phyloP scores from a whole-genome alignment of 306 rosid species.

The Pyrus bretschneideri region DNA sequence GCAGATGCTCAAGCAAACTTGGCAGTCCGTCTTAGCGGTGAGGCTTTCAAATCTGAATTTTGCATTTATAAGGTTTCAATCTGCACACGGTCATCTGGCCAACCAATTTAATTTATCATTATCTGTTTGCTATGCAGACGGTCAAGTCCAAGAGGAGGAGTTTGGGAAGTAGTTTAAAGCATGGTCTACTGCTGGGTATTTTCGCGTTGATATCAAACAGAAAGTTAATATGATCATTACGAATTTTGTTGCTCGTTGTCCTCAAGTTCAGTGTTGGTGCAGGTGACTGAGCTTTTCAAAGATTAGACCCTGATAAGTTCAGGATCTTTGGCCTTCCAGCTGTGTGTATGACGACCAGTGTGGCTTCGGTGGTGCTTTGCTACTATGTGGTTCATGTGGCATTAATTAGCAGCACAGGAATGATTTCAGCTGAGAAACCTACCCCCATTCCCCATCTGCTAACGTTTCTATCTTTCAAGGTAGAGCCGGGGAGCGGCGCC shows the following conservation, averaged over 20 bases:
- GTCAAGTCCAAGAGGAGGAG: conserved; percentile 66
- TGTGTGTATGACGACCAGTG: background rate
- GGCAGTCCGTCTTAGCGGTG: conserved; percentile 69
- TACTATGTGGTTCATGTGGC: background rate
- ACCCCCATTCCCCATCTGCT: background rate
- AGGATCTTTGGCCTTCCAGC: background rate
- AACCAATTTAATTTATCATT: background rate
- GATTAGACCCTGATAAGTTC: background rate
- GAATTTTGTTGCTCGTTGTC: background rate
- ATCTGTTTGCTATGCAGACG: conserved; percentile 45
- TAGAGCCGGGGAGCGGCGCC: background rate
- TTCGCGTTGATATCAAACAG: background rate
- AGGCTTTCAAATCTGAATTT: conserved; percentile 22
- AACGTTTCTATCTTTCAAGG: background rate
- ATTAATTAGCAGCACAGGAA: background rate
- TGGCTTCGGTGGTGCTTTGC: background rate
- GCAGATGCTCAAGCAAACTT: conserved; percentile 93
- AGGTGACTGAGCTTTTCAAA: background rate
- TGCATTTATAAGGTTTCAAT: background rate
- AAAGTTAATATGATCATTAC: background rate
- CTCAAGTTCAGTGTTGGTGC: background rate
- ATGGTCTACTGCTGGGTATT: conserved; percentile 13
- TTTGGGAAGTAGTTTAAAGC: conserved; percentile 18
- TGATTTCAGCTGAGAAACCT: background rate
- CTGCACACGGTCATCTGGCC: background rate